Base-by-base conservation (phyloP, 768 basidiomycete genomes). In the Phanerodontia chrysosporium region DNA sequence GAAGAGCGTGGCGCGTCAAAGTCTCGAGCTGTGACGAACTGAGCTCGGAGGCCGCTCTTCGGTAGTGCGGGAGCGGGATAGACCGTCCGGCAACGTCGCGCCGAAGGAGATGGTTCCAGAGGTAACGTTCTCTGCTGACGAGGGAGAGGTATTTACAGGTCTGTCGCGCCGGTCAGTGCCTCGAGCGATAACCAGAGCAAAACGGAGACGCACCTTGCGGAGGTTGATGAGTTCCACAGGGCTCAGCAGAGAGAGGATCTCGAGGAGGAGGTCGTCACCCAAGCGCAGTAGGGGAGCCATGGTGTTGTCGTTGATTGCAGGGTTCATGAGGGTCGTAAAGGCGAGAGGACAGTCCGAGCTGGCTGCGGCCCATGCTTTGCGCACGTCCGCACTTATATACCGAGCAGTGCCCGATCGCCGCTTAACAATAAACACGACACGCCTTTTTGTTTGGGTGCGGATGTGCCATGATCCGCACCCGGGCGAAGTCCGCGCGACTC, bases 261-360 rank as follows among this genome's bases (percentile, higher is more conserved):
- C 12, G 21, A 61, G 55, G 28, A 61, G 57, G 22, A 61, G 16
- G 45, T 61, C 60, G 51, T 61, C 60, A 28, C 60, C 60, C 35
- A 61, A 29, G 22, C 21, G 14, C 18, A 61, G 51, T 29, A 61
- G 39, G 22, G 52, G 25, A 27, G 35, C 46, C 58, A 60, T 60
- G 5, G 24, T 27, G 32, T 22, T n/a, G 35, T 51, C 27, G 39
- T n/a, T 9, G 30, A 53, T 45, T 45, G 16, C 18, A 21, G 52
- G 28, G 46, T 29, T 52, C 29, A 25, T 29, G 22, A 52, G 36
- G 57, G 13, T 58, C 22, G 32, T 42, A 32, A 49, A 35, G 49
- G 51, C 27, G 42, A 54, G 25, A 35, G 25, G 51, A 54, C 12
- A 44, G 24, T 12, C 27, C n/a, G 58, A 35, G 58, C 29, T 24